Base-by-base conservation (phyloP, 2,329 filamentous ascomycete species). In the Penicillium hesseltinei region DNA sequence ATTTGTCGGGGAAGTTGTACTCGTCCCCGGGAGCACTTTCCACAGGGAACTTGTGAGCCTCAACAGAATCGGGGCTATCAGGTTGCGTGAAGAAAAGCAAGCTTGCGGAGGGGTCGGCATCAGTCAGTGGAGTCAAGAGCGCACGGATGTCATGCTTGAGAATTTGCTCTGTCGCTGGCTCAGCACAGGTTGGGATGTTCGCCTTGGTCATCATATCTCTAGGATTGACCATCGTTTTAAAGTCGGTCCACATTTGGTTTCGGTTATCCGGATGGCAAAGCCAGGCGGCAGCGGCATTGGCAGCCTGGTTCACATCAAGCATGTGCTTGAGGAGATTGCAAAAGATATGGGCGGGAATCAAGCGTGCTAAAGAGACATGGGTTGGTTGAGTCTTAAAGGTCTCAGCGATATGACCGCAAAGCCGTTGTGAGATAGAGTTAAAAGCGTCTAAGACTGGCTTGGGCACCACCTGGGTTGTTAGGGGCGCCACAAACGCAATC, bases 211-310 rank as follows among this genome's bases (percentile, higher is more conserved):
- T 73, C 72, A 74, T 74, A 42, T 74, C 76, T 54, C 71, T 71
- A 2, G 72, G 74, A 47, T 76, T 69, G 17, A 78, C 71, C 42
- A 76, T 64, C 2, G 70, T 71, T 53, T 71, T 73, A 52, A 92
- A 96, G 70, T 99, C 94, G 50, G 88, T 81, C 80, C 94, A 97
- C 94, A 99, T 97, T 69, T 94, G 89, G 63, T 94, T 91, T 54
- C 94, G 86, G 71, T 96, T 95, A 45, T 91, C 89, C 19, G 91
- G 87, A 68, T 93, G 91, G 8, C 91, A 91, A 13, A 99, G 82
- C 84, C 96, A 92, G 62, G 94, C 95, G 23, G 92, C 93, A 1
- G 93, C 92, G 1, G 94, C 92, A 70, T 97, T 93, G 2, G 94
- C 94, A 21, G 93, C 91, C 58, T 94, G 84, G 70, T 99, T 99